These are phyloP conservation scores for Pyrrhoderma noxium DNA, from an alignment of 1,284 basidiomycete genomes.

Conservation along the genomic window DNA sequence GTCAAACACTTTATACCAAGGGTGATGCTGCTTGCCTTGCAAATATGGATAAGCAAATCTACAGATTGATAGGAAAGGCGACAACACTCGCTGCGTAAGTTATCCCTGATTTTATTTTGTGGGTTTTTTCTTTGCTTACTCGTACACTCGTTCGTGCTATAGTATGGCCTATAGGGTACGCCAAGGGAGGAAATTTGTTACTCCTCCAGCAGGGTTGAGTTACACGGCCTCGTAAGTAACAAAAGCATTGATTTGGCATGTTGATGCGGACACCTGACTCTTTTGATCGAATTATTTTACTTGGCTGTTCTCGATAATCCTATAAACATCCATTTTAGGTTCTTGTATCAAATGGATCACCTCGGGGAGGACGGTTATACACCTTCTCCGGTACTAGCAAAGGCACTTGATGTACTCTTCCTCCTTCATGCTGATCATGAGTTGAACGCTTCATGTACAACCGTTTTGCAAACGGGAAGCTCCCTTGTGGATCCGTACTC, in stretches of 20 bases:
- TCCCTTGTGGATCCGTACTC: conserved; percentile 84
- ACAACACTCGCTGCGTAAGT: conserved; percentile 78
- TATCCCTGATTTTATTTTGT: not conserved
- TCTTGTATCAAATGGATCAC: conserved; percentile 84
- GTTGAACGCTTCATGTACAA: conserved; percentile 77
- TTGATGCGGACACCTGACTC: no score
- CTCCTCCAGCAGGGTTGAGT: conserved; percentile 71
- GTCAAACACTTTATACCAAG: conserved; percentile 72
- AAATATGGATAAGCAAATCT: conserved; percentile 86
- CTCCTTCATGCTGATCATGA: conserved; percentile 86
- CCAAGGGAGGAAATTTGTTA: conserved; percentile 83
- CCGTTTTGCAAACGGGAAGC: conserved; percentile 79
- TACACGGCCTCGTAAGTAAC: conserved; percentile 74
- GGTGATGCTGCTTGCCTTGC: conserved; percentile 58
- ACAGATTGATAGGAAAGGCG: conserved; percentile 78
- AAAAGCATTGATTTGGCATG: no score
- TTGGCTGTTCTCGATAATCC: no score
- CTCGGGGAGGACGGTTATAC: conserved; percentile 64
- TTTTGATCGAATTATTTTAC: no score
- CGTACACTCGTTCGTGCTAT: not conserved
- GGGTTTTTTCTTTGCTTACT: conserved; percentile 6
- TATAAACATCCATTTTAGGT: no score
- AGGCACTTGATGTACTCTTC: conserved; percentile 80
- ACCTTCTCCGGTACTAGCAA: conserved; percentile 77
- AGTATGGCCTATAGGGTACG: conserved; percentile 87